Evolutionary conservation across 345 rosid genomes (phyloP), one percentile per base, ranked within the genome.

Genomic region (Hypericum perforatum): DNA sequence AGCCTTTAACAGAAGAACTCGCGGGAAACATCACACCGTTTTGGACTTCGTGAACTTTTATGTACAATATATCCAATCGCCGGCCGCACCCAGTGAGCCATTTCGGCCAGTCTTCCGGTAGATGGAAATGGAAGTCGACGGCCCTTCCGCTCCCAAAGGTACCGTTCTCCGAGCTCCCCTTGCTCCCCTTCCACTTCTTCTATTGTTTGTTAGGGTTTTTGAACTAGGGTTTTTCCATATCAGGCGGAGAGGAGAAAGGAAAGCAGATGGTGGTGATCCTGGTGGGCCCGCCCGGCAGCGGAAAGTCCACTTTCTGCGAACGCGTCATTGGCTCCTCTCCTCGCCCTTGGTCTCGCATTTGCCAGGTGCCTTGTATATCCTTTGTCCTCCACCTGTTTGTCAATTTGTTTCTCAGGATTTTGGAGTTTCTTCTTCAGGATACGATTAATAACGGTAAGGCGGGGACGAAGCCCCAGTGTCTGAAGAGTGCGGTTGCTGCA

Each of bases 201-300:
- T 22, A 22, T 22, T 1, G 32, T 4, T 22, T 22, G 32, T 22
- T 22, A 22, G 32, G 42, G 55, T 52, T 37, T 52, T 15, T n/a
- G 11, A 16, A 11, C 13, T 6, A 7, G 41, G 43, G 0, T 39
- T n/a, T 41, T 11, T 43, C 41, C 13, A 13, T 38, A 49, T 41
- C 56, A 59, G 75, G 71, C 12, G 75, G 59, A 72, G 66, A 63
- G 61, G 77, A 68, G 69, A 71, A 74, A 43, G 58, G 56, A 62
- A 77, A 73, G 58, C 69, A 43, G 44, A 63, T 79, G 16, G 63
- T 81, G 52, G 74, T 72, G 56, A 11, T 92, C 37, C 59, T 88
- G 58, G 74, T 82, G 11, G 96, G 96, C 11, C 82, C 96, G 0
- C 98, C 96, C 5, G 96, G 95, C 8, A 92, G 98, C 63, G 98